Percentiles rank a stretch among this genome's conserved stretches.
These are phyloP conservation scores for Ettlia oleoabundans DNA, from an alignment of 139 green algal genomes.

Conservation along the genomic window DNA sequence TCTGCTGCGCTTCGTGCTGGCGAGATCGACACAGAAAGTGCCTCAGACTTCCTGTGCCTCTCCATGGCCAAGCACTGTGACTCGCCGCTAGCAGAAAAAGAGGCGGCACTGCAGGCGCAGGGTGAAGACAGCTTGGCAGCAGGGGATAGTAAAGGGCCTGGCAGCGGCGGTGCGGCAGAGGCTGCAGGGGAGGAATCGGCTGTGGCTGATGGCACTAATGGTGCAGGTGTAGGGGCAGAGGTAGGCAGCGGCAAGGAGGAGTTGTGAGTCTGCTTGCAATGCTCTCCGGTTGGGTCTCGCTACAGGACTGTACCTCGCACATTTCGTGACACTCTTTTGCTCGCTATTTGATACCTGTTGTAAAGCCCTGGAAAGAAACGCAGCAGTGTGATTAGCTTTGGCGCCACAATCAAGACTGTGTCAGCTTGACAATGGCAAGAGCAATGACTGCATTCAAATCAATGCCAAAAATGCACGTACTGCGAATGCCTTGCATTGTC, in stretches of 20 bases:
- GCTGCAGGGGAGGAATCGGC: neutral
- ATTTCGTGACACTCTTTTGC: neutral
- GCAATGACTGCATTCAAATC: too few species aligned
- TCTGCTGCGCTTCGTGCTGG: neutral
- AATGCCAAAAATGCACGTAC: too few species aligned
- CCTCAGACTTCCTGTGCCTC: neutral
- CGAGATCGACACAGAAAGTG: neutral
- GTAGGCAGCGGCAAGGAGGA: neutral
- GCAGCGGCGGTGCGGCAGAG: neutral
- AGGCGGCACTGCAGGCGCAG: neutral
- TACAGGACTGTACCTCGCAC: neutral
- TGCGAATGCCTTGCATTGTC: too few species aligned
- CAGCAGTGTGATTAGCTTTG: neutral
- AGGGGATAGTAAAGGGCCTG: neutral
- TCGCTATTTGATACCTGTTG: neutral
- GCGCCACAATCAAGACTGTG: too few species aligned
- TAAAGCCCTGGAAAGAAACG: neutral
- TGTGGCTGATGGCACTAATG: neutral
- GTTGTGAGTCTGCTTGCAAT: neutral
- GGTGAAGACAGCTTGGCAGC: neutral
- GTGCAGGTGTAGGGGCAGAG: neutral
- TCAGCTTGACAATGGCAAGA: too few species aligned
- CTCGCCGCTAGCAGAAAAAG: neutral
- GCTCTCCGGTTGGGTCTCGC: too few species aligned
- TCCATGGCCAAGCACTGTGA: neutral